Base-by-base conservation (phyloP, 2,329 filamentous ascomycete species). In the Xylaria sp. region DNA sequence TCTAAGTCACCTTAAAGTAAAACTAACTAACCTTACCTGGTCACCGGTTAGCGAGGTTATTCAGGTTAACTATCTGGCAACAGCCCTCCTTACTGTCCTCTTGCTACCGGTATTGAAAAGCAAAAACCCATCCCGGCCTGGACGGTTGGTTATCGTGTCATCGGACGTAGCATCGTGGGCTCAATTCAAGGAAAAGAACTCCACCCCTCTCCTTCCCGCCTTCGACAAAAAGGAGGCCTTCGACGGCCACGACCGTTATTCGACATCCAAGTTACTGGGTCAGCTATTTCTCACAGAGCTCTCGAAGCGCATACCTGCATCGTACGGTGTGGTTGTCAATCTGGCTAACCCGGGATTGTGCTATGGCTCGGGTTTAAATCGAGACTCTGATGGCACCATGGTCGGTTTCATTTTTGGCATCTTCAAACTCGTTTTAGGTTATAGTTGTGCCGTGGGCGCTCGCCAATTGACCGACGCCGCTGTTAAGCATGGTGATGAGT, bases 61-160 rank as follows among this genome's bases (percentile, higher is more conserved):
- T 37, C 82, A 81, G 0, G 77, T 80, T 38, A 85, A 86, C 60
- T 82, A 83, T 10, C 74, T 85, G 59, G 79, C 75, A 19, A 85
- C 81, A 0, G 75, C 81, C 6, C 69, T 85, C 0, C 72, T 86
- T 0, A 76, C 74, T 0, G 67, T 83, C 0, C 72, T 83, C 0
- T 51, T 85, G 4, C 67, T 85, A 0, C 82, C 81, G 0, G 77
- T 78, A 31, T 70, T 85, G 1, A 77, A 78, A 54, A 70, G 77
- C 8, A 77, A 58, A 27, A 54, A 55, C 2, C 33, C 46, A 9
- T 4, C 23, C 3, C 1, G 46, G 6, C 23, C 62, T 25, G 63
- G 21, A 29, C 47, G 57, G 15, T 15, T 75, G 9, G 68, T 66
- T 3, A 59, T 72, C 7, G 67, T 72, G 8, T 66, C 60, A 13